Percentiles rank a stretch among this genome's conserved stretches.
phyloP scores from a whole-genome alignment of 805 yeast species.

The Metschnikowia peoriensis region DNA sequence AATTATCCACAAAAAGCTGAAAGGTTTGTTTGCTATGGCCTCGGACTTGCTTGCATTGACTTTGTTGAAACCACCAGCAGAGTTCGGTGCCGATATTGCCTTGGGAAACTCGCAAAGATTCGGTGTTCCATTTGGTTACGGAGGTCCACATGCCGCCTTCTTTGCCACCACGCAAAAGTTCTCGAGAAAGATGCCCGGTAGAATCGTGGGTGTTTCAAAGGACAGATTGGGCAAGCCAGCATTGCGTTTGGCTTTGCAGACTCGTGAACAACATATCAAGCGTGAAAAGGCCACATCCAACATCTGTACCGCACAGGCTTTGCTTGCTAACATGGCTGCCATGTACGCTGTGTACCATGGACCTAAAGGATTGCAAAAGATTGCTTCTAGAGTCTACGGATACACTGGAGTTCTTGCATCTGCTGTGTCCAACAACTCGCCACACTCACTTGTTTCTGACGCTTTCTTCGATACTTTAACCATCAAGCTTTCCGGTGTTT shows the following conservation, averaged over 20 bases:
- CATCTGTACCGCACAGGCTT: constrained; percentile 97
- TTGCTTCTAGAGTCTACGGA: constrained; percentile 75
- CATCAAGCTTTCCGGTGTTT: constrained; percentile 48
- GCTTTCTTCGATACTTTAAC: constrained; percentile 89
- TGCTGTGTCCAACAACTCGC: constrained; percentile 36
- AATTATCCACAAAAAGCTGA: constrained; percentile 58
- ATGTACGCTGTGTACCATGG: constrained; percentile 97
- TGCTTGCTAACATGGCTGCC: constrained; percentile 92
- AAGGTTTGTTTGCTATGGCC: constrained; percentile 82
- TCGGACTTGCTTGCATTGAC: constrained; percentile 90
- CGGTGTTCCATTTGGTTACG: constrained; percentile 97
- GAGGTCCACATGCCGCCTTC: constrained; percentile 99
- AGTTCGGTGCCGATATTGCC: constrained; percentile 89
- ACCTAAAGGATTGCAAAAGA: constrained; percentile 74
- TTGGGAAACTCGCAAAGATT: constrained; percentile 92
- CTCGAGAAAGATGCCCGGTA: constrained; percentile 93
- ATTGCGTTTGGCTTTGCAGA: constrained; percentile 88
- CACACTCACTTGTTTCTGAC: constrained; percentile 52
- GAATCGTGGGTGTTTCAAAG: constrained; percentile 89
- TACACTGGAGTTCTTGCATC: constrained; percentile 70
- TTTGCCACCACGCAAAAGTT: constrained; percentile 80
- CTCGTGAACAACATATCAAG: constrained; percentile 97
- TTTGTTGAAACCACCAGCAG: constrained; percentile 76
- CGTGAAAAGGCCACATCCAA: constrained; percentile 97
- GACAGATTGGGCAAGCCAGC: constrained; percentile 92